Base-by-base conservation (phyloP, 805 yeast species). In the Schwanniomyces pseudopolymorphus region DNA sequence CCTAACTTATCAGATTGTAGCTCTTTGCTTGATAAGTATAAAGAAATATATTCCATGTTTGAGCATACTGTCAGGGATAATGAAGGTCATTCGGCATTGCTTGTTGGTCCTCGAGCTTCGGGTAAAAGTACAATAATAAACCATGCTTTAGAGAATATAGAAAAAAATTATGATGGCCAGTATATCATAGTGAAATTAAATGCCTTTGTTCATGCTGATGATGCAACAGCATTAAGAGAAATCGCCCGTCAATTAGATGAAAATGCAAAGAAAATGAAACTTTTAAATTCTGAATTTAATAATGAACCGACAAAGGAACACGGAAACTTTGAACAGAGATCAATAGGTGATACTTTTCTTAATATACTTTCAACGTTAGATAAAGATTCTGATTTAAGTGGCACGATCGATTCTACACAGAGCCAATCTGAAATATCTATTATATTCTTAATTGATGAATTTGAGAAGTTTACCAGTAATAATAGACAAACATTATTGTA, bases 401-500 rank as follows among this genome's bases (percentile, higher is more conserved):
- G 24, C 25, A 27, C 11, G n/a, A 16, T 16, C 1, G 39, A 50
- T 14, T 52, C 42, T 19, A 53, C 46, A 46, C 16, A 20, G 16
- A 33, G 35, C 5, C 27, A 25, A 16, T 25, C 33, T 2, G 55
- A 68, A 33, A 70, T 83, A 20, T 80, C 96, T 0, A 78, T 94
- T 3, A 68, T 94, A 0, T 84, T 94, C 55, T 67, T 89, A 2
- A 79, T 94, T 46, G 98, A 94, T 47, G 96, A 91, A 56, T 79
- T 92, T 47, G 97, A 94, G 45, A 72, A 75, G 33, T 94, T 85
- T 67, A 84, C 96, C 0, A 70, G 72, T 10, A 83, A 80, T 46
- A 74, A 78, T 11, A 84, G 88, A 52, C 99, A 94, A 63, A 87
- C 96, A 0, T 70, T 94, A 42, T 67, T 94, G 4, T 94, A 94